Conservation (phyloP, 2,329 filamentous ascomycete genomes). For the Orbilia blumenaviensis region DNA sequence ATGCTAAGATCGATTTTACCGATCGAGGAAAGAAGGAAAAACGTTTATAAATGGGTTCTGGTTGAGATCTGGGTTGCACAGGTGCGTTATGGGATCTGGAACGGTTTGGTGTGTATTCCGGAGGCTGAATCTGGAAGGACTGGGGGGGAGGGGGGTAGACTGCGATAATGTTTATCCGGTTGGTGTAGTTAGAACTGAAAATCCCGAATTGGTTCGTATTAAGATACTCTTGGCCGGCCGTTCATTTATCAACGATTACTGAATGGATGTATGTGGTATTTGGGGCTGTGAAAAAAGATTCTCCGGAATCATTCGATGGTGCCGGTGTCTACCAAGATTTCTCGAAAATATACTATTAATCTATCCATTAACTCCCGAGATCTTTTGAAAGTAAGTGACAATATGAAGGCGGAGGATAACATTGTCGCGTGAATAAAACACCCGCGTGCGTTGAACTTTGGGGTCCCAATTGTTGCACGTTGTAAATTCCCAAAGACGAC, state of each 20-base stretch:
- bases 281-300: no score
- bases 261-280: no score
- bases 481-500: not conserved
- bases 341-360: no score
- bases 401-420: not conserved
- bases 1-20: conserved; percentile 45
- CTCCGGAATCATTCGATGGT: no score
- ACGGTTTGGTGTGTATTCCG: not conserved
- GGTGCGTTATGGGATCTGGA: not conserved
- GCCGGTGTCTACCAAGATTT: no score
- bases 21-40: no score
- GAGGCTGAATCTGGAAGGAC: conserved; percentile 5
- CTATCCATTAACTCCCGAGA: no score
- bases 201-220: no score
- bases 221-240: no score
- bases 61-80: conserved; percentile 5
- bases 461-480: not conserved
- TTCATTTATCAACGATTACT: no score
- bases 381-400: not conserved
- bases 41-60: not conserved
- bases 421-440: not conserved
- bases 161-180: conserved; percentile 37
- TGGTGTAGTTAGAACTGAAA: no score
- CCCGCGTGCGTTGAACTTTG: not conserved
- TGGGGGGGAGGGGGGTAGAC: not conserved